A percentile compares a stretch with the other conserved stretches of the same genome.
Evolutionary conservation across 169 alveolate species (phyloP).

Genomic region (Perkinsus marinus): DNA sequence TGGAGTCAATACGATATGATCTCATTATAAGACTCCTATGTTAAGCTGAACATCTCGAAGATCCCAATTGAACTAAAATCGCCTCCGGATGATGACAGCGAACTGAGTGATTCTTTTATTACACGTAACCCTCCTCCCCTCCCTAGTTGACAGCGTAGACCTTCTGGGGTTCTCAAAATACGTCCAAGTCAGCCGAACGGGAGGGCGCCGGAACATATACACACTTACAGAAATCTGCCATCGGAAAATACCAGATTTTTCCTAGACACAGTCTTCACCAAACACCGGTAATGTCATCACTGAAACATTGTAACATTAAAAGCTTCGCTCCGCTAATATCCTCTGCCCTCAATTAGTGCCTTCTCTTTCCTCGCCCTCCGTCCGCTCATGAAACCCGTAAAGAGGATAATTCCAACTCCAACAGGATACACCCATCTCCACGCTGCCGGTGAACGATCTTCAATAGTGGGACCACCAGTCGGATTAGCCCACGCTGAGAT

Average conservation of each 20-base stretch:
- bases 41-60: too few species aligned
- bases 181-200: not conserved
- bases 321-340: not conserved
- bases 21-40: too few species aligned
- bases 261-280: not conserved
- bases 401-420: not conserved
- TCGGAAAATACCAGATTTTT: too few species aligned
- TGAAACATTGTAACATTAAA: not conserved
- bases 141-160: not conserved
- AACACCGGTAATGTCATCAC: not conserved
- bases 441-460: not conserved
- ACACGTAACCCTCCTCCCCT: not conserved
- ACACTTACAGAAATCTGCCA: too few species aligned
- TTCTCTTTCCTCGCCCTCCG: not conserved
- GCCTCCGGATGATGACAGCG: too few species aligned
- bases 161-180: not conserved
- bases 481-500: not conserved
- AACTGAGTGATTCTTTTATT: too few species aligned
- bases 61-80: too few species aligned
- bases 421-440: not conserved
- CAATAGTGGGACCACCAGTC: not conserved
- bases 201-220: not conserved
- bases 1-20: too few species aligned
- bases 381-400: not conserved
- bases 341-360: not conserved